Conservation (phyloP, 1,284 basidiomycete genomes). For the Rhodotorula sp. region DNA sequence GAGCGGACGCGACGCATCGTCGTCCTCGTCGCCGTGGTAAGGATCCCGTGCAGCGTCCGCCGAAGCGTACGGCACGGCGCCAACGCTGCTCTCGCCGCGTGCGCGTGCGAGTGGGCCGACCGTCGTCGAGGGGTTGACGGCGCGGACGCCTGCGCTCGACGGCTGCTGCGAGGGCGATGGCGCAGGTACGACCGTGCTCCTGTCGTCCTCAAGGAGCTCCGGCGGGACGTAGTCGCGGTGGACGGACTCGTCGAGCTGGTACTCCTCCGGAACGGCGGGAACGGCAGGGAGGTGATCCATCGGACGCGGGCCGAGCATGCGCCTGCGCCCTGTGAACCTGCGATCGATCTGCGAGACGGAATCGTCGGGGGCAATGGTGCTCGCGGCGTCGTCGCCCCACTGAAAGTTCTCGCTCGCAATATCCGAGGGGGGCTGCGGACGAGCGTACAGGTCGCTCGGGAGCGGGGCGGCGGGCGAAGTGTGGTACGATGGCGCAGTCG, state of each 20-base stretch:
- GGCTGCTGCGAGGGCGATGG: neutral
- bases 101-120: constrained; percentile 6
- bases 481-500: constrained; percentile 7
- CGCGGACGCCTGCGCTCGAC: neutral
- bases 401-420: constrained; percentile 25
- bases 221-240: constrained; percentile 30
- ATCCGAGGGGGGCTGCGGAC: constrained; percentile 25
- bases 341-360: constrained; percentile 39
- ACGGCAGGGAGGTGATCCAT: constrained; percentile 15
- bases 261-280: constrained; percentile 17
- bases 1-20: constrained; percentile 15
- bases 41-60: neutral
- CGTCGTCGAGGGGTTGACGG: constrained; percentile 9
- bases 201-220: constrained; percentile 29
- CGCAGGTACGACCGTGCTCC: constrained; percentile 20
- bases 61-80: constrained; percentile 16
- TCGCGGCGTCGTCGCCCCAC: constrained; percentile 34
- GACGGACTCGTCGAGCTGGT: constrained; percentile 3
- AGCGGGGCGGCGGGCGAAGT: neutral
- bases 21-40: constrained; percentile 24
- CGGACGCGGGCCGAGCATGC: constrained; percentile 32
- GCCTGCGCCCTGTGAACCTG: constrained; percentile 25
- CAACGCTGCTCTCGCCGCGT: neutral
- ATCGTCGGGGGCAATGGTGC: constrained; percentile 37
- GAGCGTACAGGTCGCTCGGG: constrained; percentile 23